phyloP scores from a whole-genome alignment of 495 filamentous ascomycete species.

The Talaromyces liani region DNA sequence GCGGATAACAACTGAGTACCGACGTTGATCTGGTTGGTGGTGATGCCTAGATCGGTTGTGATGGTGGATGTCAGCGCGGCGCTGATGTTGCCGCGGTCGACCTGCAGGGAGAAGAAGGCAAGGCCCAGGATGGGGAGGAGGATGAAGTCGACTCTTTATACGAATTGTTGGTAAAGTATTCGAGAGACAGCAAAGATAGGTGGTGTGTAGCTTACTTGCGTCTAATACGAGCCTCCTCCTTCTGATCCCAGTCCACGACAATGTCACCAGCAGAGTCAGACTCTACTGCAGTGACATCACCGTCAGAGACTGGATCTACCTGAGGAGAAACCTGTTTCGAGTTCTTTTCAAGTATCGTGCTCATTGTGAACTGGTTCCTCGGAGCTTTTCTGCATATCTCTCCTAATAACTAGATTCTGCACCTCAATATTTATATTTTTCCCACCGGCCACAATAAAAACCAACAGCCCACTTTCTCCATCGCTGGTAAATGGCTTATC shows the following conservation, averaged over 20 bases:
- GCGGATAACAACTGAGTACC: constrained; percentile 47
- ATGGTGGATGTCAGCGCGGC: constrained; percentile 43
- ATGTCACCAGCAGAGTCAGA: constrained; percentile 8
- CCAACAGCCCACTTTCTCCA: background rate
- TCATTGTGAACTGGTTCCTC: too few species aligned
- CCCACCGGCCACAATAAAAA: background rate
- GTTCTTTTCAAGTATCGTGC: background rate
- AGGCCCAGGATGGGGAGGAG: constrained; percentile 45
- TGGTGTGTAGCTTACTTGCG: constrained; percentile 19
- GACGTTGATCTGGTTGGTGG: constrained; percentile 50
- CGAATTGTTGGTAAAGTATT: background rate
- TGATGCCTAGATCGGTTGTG: constrained; percentile 45
- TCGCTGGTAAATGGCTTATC: background rate
- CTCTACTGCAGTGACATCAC: background rate
- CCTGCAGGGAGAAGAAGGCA: constrained; percentile 51
- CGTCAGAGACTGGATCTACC: background rate
- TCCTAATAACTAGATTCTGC: background rate
- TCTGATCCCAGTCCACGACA: constrained; percentile 26
- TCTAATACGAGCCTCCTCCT: constrained; percentile 19
- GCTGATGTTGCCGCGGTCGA: constrained; percentile 48
- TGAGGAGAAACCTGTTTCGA: background rate
- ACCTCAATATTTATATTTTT: background rate
- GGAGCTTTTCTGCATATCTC: too few species aligned
- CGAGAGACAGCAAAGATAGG: background rate
- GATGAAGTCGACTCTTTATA: constrained; percentile 41